Conservation (phyloP, 179 eudicot genomes). For the Silene noctiflora region DNA sequence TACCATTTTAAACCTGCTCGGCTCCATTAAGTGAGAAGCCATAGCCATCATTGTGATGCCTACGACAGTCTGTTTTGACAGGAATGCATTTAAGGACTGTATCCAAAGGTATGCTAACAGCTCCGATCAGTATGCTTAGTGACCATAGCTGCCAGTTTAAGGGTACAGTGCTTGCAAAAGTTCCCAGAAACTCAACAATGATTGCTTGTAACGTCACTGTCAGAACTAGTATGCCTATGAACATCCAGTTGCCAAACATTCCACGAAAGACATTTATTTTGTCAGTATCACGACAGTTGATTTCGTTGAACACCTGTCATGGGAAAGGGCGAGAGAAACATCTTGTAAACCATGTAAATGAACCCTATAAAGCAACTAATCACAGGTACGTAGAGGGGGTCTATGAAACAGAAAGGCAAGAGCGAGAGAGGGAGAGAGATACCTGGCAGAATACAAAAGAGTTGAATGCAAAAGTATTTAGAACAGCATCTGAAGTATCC, state of each 20-base stretch:
- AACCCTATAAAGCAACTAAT: neutral
- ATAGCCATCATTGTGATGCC: slow-evolving; percentile 49
- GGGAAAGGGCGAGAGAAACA: neutral
- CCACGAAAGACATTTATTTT: slow-evolving; percentile 65
- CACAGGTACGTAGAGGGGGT: neutral
- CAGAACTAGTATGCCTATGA: slow-evolving; percentile 48
- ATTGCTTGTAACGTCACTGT: slow-evolving; percentile 62
- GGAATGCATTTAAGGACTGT: slow-evolving; percentile 70
- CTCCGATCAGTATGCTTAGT: slow-evolving; percentile 55
- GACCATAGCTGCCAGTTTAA: slow-evolving; percentile 63
- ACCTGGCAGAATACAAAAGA: slow-evolving; percentile 97
- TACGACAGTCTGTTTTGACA: slow-evolving; percentile 22
- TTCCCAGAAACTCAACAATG: slow-evolving; percentile 71
- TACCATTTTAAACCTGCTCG: slow-evolving; percentile 46
- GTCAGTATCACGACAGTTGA: slow-evolving; percentile 91
- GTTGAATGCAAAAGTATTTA: slow-evolving; percentile 82
- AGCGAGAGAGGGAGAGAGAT: slow-evolving; percentile 14
- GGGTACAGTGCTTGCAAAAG: slow-evolving; percentile 69
- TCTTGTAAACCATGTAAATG: neutral
- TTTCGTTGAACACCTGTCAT: slow-evolving; percentile 80
- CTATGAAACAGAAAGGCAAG: neutral
- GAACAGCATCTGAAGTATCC: slow-evolving; percentile 43
- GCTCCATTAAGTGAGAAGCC: slow-evolving; percentile 64
- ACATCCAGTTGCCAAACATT: slow-evolving; percentile 66
- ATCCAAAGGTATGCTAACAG: slow-evolving; percentile 56